These are phyloP conservation scores for Tylopilus sp. DNA, from an alignment of 1,284 basidiomycete species.

Conservation along the genomic window DNA sequence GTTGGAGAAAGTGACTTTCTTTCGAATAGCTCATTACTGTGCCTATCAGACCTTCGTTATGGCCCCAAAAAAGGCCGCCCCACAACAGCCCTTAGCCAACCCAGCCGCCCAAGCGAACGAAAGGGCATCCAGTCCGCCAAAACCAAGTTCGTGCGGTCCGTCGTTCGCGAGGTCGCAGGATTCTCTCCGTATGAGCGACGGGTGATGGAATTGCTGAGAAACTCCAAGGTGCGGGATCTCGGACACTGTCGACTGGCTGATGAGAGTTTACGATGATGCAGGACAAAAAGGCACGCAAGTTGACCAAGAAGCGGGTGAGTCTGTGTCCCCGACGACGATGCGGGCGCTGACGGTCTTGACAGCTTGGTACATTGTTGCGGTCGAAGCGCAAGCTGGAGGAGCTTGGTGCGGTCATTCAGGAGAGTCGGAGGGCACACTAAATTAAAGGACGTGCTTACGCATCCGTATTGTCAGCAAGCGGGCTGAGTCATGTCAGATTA, in stretches of 20 bases:
- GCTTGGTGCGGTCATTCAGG: conserved; percentile 85
- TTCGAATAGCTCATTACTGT: conserved; percentile 5
- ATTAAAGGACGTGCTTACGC: background rate
- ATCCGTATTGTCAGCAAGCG: background rate
- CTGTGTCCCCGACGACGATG: background rate
- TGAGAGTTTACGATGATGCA: conserved; percentile 34
- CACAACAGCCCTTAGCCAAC: conserved; percentile 82
- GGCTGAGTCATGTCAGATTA: conserved; percentile 16
- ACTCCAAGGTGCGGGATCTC: conserved; percentile 78
- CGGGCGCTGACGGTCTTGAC: conserved; percentile 7
- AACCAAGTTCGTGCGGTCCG: conserved; percentile 86
- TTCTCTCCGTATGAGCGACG: conserved; percentile 99
- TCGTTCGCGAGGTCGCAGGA: conserved; percentile 93
- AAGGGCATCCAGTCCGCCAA: conserved; percentile 86
- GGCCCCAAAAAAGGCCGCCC: conserved; percentile 93
- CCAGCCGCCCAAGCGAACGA: conserved; percentile 80
- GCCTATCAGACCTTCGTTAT: conserved; percentile 71
- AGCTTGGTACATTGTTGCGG: conserved; percentile 93
- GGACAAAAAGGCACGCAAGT: conserved; percentile 98
- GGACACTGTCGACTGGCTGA: background rate
- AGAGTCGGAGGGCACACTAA: conserved; percentile 75
- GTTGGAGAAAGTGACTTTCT: conserved; percentile 23
- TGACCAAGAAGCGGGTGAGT: conserved; percentile 96
- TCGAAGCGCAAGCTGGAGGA: conserved; percentile 98
- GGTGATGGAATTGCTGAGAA: conserved; percentile 97